These are phyloP conservation scores for Sutorius eximius DNA, from an alignment of 1,284 basidiomycete genomes.

Conservation along the genomic window DNA sequence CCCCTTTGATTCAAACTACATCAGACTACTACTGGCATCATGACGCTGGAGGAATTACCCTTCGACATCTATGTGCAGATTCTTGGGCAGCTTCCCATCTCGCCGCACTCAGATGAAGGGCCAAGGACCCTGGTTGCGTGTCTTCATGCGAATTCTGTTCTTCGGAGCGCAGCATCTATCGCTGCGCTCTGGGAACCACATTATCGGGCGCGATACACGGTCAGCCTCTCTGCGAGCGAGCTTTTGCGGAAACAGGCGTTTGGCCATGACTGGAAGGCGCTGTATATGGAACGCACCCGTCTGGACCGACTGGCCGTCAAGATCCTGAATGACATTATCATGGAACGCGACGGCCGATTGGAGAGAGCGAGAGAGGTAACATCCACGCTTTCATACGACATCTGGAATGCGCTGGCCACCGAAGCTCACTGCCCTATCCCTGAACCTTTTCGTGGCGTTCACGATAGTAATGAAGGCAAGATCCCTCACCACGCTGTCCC, in stretches of 20 bases:
- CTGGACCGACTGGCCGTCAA: constrained; percentile 45
- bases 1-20: background rate
- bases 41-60: constrained; percentile 27
- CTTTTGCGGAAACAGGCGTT: constrained; percentile 31
- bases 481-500: constrained; percentile 42
- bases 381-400: constrained; percentile 44
- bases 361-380: constrained; percentile 39
- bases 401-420: constrained; percentile 51
- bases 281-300: constrained; percentile 46
- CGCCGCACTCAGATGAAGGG: constrained; percentile 19
- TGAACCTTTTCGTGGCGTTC: constrained; percentile 26
- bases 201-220: constrained; percentile 48
- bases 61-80: constrained; percentile 35
- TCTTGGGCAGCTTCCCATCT: constrained; percentile 30
- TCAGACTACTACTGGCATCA: constrained; percentile 6
- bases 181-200: constrained; percentile 49
- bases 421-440: constrained; percentile 41
- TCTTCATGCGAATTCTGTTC: constrained; percentile 21
- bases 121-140: constrained; percentile 29
- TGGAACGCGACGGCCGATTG: constrained; percentile 36
- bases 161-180: constrained; percentile 30
- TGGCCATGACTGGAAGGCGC: constrained; percentile 44
- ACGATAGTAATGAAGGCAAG: constrained; percentile 10
- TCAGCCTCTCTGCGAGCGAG: constrained; percentile 41
- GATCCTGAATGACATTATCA: constrained; percentile 43